Evolutionary conservation across 73 alveolate species (phyloP).

Genomic region (Paramecium tetraurelia): DNA sequence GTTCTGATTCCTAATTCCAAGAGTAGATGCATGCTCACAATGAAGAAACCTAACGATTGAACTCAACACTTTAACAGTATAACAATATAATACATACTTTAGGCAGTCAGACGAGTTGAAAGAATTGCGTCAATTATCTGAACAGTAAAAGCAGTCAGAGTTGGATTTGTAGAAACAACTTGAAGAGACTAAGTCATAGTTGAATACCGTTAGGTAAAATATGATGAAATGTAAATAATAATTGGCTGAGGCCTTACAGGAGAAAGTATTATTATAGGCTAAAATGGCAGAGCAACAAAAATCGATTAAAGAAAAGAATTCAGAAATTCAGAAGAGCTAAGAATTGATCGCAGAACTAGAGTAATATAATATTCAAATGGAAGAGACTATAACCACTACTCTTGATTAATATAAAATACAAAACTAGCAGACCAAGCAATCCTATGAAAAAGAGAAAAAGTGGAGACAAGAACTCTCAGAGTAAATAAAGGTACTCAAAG

Average conservation of each 20-base stretch:
- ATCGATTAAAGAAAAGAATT: background rate
- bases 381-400: background rate
- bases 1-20: slow-evolving; percentile 17
- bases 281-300: background rate
- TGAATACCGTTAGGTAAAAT: background rate
- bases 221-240: background rate
- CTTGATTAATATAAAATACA: background rate
- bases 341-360: background rate
- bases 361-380: background rate
- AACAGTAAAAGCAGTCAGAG: background rate
- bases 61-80: background rate
- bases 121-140: background rate
- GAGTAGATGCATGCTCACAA: background rate
- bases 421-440: background rate
- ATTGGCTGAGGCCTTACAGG: background rate
- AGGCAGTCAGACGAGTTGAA: background rate
- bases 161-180: background rate
- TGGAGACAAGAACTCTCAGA: background rate
- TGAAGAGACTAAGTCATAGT: background rate
- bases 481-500: background rate
- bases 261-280: background rate
- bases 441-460: background rate
- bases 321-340: background rate
- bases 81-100: background rate
- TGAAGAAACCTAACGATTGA: background rate